Conservation (phyloP, 352 stramenopile species). For the Phytophthora lateralis region DNA sequence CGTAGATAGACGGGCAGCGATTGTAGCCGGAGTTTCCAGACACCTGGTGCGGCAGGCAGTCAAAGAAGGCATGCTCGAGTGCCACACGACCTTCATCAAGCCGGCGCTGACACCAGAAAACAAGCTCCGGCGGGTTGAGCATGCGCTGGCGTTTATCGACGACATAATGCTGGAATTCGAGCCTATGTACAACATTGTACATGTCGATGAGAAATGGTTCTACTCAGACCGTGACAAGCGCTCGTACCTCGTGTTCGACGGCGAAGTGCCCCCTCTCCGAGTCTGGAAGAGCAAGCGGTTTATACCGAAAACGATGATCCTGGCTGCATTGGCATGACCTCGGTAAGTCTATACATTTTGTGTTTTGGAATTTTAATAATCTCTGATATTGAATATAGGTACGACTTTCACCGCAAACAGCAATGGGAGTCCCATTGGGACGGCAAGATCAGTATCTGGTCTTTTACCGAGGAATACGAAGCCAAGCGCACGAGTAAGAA, state of each 20-base stretch:
- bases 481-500: neutral
- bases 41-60: too few species aligned
- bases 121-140: too few species aligned
- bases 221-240: neutral
- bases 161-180: too few species aligned
- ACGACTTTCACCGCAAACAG: neutral
- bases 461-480: neutral
- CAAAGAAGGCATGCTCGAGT: too few species aligned
- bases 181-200: neutral
- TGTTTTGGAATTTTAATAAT: neutral
- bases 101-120: too few species aligned
- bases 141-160: too few species aligned
- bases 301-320: conserved; percentile 1
- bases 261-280: neutral
- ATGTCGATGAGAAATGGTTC: neutral
- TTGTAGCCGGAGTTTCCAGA: too few species aligned
- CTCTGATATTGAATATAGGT: too few species aligned
- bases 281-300: neutral
- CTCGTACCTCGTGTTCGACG: neutral
- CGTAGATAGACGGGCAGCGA: too few species aligned
- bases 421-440: too few species aligned
- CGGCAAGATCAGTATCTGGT: neutral
- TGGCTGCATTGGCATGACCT: neutral
- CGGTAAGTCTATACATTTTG: too few species aligned
- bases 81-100: too few species aligned